These are phyloP conservation scores for Xylaria sp. DNA, from an alignment of 2,329 filamentous ascomycete genomes.

Conservation along the genomic window DNA sequence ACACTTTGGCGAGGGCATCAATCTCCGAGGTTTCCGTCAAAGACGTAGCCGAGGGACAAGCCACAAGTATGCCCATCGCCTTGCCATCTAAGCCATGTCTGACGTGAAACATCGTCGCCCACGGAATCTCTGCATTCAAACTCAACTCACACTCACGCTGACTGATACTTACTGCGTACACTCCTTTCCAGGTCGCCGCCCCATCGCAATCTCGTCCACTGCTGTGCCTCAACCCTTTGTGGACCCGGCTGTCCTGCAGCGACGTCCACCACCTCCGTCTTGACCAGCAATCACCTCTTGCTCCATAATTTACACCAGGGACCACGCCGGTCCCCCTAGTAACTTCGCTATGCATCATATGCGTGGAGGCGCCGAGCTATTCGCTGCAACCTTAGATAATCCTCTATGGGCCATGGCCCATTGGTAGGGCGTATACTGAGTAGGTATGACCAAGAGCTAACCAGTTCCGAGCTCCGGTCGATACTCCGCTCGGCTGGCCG, in stretches of 20 bases:
- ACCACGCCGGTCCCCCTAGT: conserved; percentile 6
- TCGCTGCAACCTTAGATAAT: conserved; percentile 5
- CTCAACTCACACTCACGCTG: background rate
- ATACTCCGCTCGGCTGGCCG: conserved; percentile 1
- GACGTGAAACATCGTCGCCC: conserved; percentile 18
- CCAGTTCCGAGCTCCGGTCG: background rate
- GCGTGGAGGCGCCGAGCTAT: conserved; percentile 4
- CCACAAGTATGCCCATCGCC: conserved; percentile 36
- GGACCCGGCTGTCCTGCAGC: conserved; percentile 46
- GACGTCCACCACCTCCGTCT: conserved; percentile 26
- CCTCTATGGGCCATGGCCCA: conserved; percentile 1
- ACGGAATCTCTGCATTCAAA: background rate
- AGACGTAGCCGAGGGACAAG: conserved; percentile 31
- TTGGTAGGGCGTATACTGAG: conserved; percentile 15
- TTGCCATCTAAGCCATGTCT: conserved; percentile 1
- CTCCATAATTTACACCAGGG: conserved; percentile 11
- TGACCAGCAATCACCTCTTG: conserved; percentile 5
- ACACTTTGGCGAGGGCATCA: conserved; percentile 42
- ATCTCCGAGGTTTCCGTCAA: conserved; percentile 42
- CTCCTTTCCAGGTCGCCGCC: conserved; percentile 35
- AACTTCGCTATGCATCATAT: conserved; percentile 9
- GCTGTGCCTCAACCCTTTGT: conserved; percentile 50
- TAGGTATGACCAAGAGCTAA: background rate
- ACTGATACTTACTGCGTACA: too few species aligned
- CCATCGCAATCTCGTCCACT: conserved; percentile 44